phyloP scores from a whole-genome alignment of 805 yeast species.

The Kuraishia molischiana region DNA sequence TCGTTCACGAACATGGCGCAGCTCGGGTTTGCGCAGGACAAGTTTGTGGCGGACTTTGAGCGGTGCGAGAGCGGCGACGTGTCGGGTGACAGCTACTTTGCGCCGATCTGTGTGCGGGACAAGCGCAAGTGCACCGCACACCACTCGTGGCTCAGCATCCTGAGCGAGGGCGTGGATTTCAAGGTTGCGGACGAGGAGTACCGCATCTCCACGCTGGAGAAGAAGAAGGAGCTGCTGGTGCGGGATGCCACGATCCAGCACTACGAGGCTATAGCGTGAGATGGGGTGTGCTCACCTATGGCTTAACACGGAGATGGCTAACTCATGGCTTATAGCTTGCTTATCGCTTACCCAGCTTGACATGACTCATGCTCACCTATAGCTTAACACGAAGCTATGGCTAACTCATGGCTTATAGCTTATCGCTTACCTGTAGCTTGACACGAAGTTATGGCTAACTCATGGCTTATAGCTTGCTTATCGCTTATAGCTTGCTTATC shows the following conservation, averaged over 20 bases:
- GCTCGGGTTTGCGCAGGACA: constrained; percentile 2
- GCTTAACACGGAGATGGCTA: too few relatives aligned
- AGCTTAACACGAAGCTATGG: too few relatives aligned
- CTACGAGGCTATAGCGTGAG: too few relatives aligned
- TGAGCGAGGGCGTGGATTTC: constrained; percentile 23
- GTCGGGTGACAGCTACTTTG: constrained; percentile 8
- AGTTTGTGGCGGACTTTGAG: constrained; percentile 4
- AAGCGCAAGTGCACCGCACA: constrained; percentile 49
- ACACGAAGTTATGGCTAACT: too few relatives aligned
- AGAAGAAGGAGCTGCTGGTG: constrained; percentile 19
- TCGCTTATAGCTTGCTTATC: too few relatives aligned
- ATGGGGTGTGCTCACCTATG: too few relatives aligned
- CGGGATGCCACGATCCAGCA: constrained; percentile 26
- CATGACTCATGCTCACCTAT: too few relatives aligned
- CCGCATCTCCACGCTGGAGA: constrained; percentile 11
- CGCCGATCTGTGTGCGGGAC: constrained; percentile 37
- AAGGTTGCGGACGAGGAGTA: constrained; percentile 18
- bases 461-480: too few relatives aligned
- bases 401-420: too few relatives aligned
- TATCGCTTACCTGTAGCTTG: too few relatives aligned
- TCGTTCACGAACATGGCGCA: not conserved
- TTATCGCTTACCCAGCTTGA: too few relatives aligned
- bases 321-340: too few relatives aligned
- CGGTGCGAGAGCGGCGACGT: constrained; percentile 7
- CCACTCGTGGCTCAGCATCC: constrained; percentile 21